Evolutionary conservation across 257 asterid genomes (phyloP).

Genomic region (Ilex aquifolium): DNA sequence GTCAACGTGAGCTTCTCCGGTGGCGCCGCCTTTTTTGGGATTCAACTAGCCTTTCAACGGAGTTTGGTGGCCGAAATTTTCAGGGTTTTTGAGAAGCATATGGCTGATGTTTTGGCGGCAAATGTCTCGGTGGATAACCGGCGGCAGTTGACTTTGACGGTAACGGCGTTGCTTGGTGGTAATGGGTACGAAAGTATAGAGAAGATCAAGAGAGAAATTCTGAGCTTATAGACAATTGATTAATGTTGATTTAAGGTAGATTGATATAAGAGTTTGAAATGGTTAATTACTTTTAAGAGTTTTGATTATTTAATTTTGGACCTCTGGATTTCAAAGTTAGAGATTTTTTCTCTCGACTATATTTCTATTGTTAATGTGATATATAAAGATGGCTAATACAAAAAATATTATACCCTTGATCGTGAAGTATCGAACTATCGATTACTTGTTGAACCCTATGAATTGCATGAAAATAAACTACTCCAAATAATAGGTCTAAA

Average conservation of each 20-base stretch:
- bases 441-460: too few relatives aligned
- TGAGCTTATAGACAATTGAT: conserved; percentile 19
- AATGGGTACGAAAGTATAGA: conserved; percentile 26
- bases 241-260: too few relatives aligned
- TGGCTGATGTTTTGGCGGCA: conserved; percentile 59
- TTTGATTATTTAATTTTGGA: neutral
- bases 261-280: too few relatives aligned
- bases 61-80: conserved; percentile 34
- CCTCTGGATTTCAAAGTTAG: neutral
- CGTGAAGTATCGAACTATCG: neutral
- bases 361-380: neutral
- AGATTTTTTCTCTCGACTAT: neutral
- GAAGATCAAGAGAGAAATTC: conserved; percentile 43
- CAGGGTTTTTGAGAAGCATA: conserved; percentile 40
- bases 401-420: neutral
- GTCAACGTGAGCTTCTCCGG: conserved; percentile 26
- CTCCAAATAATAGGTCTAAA: too few relatives aligned
- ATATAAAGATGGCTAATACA: neutral
- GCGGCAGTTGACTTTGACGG: conserved; percentile 30
- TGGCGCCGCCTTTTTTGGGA: conserved; percentile 43
- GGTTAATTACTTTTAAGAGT: too few relatives aligned
- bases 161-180: conserved; percentile 32
- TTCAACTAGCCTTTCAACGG: conserved; percentile 30
- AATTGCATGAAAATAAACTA: too few relatives aligned
- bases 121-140: conserved; percentile 37